Conservation (phyloP, 768 basidiomycete species). For the Mycena rebaudengoi region DNA sequence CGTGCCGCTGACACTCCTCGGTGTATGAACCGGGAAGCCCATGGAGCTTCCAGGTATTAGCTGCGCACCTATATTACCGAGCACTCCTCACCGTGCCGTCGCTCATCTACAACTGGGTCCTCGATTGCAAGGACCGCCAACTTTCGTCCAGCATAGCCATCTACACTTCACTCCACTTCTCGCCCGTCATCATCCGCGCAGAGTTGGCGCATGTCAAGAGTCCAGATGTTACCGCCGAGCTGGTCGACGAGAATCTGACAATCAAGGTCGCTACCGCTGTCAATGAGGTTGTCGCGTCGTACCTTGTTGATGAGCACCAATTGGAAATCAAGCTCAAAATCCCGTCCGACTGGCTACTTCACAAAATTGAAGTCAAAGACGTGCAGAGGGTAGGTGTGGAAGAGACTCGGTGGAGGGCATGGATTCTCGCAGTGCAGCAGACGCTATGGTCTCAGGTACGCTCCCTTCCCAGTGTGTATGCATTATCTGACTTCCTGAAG, state of each 20-base stretch:
- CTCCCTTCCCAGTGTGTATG: conserved; percentile 10
- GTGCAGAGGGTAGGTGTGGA: conserved; percentile 86
- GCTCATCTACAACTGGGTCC: conserved; percentile 85
- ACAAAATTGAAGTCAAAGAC: conserved; percentile 88
- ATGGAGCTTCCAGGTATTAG: conserved; percentile 68
- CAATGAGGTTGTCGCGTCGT: conserved; percentile 86
- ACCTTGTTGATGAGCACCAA: conserved; percentile 91
- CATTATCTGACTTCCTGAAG: conserved; percentile 46
- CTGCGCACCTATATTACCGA: conserved; percentile 91
- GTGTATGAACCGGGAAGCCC: conserved; percentile 64
- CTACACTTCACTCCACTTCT: conserved; percentile 87
- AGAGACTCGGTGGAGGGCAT: conserved; percentile 91
- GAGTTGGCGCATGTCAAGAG: conserved; percentile 81
- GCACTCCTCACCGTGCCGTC: conserved; percentile 86
- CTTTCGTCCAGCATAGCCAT: conserved; percentile 77
- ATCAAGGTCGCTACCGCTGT: conserved; percentile 78
- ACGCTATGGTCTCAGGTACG: conserved; percentile 87
- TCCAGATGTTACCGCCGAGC: conserved; percentile 59
- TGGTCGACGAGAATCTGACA: conserved; percentile 79
- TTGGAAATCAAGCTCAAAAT: conserved; percentile 90
- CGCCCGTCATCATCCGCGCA: conserved; percentile 84
- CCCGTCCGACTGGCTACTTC: conserved; percentile 91
- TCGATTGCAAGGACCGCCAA: conserved; percentile 89
- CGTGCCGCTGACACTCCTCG: conserved; percentile 42
- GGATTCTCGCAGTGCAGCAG: conserved; percentile 93